phyloP scores from a whole-genome alignment of 2,329 filamentous ascomycete species.

The Trichocomaceae sp. region DNA sequence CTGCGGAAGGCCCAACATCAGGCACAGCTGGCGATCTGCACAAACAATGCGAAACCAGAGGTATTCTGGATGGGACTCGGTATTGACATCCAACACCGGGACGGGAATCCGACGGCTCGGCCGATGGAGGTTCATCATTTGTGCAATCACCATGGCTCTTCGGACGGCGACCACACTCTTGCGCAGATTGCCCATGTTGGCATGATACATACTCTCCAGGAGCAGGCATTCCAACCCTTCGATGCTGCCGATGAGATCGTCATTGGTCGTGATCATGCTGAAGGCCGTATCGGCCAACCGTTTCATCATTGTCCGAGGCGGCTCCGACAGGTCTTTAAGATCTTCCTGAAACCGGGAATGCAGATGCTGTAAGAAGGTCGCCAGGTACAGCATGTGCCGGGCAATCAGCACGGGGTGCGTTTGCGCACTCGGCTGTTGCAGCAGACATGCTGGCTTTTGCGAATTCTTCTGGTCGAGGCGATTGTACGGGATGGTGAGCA shows the following conservation, averaged over 20 bases:
- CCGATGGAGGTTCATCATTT: constrained; percentile 40
- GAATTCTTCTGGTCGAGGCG: too few species aligned
- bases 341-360: constrained; percentile 20
- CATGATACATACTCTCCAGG: constrained; percentile 35
- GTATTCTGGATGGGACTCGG: too few species aligned
- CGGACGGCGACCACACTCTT: constrained; percentile 34
- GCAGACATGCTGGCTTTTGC: too few species aligned
- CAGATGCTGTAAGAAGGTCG: constrained; percentile 44
- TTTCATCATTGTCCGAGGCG: constrained; percentile 21
- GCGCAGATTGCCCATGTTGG: constrained; percentile 37
- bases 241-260: constrained; percentile 31
- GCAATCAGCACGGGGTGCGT: constrained; percentile 47
- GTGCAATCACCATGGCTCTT: constrained; percentile 35
- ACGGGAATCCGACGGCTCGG: too few species aligned
- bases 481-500: too few species aligned
- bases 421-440: background rate
- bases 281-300: constrained; percentile 26
- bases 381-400: constrained; percentile 43
- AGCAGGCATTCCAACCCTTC: constrained; percentile 41
- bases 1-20: constrained; percentile 39
- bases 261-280: constrained; percentile 31
- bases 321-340: background rate
- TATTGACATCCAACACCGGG: too few species aligned
- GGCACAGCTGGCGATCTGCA: constrained; percentile 33
- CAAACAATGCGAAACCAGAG: constrained; percentile 38